Percentiles rank a stretch among this genome's conserved stretches.
Evolutionary conservation across 768 basidiomycete species (phyloP).

Genomic region (Psilocybe cyanescens): DNA sequence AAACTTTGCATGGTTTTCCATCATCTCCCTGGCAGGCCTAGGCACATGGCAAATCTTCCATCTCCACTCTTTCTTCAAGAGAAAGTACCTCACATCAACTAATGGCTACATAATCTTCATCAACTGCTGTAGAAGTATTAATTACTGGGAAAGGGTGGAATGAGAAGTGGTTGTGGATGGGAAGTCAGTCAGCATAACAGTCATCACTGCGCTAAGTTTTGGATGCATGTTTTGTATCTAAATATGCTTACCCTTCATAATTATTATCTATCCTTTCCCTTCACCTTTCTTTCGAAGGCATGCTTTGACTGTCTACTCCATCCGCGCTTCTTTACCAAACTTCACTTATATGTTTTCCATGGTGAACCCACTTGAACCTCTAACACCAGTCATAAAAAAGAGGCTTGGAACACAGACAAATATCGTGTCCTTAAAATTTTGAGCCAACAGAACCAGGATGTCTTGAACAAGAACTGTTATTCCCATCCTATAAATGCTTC

Average conservation of each 20-base stretch:
- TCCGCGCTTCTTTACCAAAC: too few relatives aligned
- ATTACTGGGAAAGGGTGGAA: not conserved
- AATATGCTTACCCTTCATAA: constrained; percentile 14
- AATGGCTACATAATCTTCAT: constrained; percentile 15
- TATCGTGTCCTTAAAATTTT: too few relatives aligned
- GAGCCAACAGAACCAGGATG: too few relatives aligned
- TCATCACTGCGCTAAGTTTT: constrained; percentile 11
- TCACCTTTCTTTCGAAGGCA: too few relatives aligned
- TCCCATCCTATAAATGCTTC: too few relatives aligned
- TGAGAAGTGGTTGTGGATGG: not conserved
- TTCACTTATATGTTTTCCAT: too few relatives aligned
- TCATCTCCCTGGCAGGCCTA: constrained; percentile 74
- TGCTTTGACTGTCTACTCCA: too few relatives aligned
- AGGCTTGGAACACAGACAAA: too few relatives aligned
- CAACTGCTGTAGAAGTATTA: not conserved
- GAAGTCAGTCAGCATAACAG: not conserved
- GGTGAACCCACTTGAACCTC: too few relatives aligned
- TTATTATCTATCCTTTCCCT: constrained; percentile 7
- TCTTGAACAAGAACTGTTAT: too few relatives aligned
- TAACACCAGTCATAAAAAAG: too few relatives aligned
- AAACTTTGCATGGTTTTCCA: constrained; percentile 90
- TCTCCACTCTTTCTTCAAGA: constrained; percentile 93
- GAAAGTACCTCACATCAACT: constrained; percentile 93
- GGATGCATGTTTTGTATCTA: constrained; percentile 14
- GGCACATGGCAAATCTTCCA: constrained; percentile 97